These are phyloP conservation scores for Colletotrichum caudatum DNA, from an alignment of 2,329 filamentous ascomycete genomes.

Conservation along the genomic window DNA sequence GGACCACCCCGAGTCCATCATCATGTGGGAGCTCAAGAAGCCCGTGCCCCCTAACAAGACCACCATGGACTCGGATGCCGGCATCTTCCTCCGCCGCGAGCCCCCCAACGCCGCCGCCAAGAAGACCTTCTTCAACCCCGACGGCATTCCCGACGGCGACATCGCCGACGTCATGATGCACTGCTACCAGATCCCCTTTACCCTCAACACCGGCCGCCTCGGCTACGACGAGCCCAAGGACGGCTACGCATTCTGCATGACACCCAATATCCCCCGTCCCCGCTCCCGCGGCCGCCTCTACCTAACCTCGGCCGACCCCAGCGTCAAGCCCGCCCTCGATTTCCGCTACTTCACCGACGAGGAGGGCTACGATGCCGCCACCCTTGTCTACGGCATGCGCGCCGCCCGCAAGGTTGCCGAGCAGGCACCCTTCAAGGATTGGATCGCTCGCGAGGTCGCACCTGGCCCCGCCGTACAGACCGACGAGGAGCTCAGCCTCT, in stretches of 20 bases:
- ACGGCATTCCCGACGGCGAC: constrained; percentile 72
- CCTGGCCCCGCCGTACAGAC: constrained; percentile 79
- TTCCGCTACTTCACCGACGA: constrained; percentile 92
- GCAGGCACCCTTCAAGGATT: constrained; percentile 81
- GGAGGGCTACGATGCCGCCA: constrained; percentile 86
- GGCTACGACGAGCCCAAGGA: constrained; percentile 74
- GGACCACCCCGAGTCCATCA: constrained; percentile 69
- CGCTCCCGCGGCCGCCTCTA: constrained; percentile 82
- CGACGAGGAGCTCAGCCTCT: constrained; percentile 85
- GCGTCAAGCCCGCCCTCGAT: constrained; percentile 84
- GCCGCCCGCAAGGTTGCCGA: constrained; percentile 82
- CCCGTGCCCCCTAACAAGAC: constrained; percentile 81
- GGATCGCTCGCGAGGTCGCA: constrained; percentile 85
- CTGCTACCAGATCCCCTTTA: constrained; percentile 96
- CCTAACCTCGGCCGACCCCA: constrained; percentile 80
- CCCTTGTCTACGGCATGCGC: constrained; percentile 81
- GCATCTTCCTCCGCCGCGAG: constrained; percentile 88
- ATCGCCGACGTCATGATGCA: constrained; percentile 95
- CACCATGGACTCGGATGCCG: constrained; percentile 91
- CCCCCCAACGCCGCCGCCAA: constrained; percentile 73
- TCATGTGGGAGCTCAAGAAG: constrained; percentile 82
- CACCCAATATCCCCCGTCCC: constrained; percentile 88
- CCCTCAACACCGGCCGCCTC: constrained; percentile 83
- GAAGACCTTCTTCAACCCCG: constrained; percentile 60
- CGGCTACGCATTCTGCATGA: constrained; percentile 92